A percentile compares a stretch with the other conserved stretches of the same genome.
phyloP scores from a whole-genome alignment of 805 yeast species.

The Candida cerambycidarum region DNA sequence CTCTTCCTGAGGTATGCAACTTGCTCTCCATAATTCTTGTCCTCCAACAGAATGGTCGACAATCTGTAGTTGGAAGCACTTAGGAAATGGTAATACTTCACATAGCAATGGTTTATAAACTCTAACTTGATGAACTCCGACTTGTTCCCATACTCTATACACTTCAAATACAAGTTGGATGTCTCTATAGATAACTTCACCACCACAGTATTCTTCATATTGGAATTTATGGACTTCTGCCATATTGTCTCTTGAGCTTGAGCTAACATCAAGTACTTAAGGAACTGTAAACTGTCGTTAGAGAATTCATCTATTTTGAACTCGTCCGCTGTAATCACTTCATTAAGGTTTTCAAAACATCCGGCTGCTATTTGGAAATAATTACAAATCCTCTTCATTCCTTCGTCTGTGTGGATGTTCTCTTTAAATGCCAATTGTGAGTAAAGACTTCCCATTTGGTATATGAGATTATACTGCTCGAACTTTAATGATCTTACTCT shows the following conservation, averaged over 20 bases:
- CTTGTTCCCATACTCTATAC: conserved; percentile 38
- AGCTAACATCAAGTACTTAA: conserved; percentile 61
- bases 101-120: conserved; percentile 61
- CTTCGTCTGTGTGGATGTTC: conserved; percentile 48
- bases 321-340: conserved; percentile 1
- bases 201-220: conserved; percentile 57
- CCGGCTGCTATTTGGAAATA: conserved; percentile 76
- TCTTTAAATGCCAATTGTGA: conserved; percentile 54
- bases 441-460: conserved; percentile 66
- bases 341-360: conserved; percentile 38
- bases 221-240: conserved; percentile 59
- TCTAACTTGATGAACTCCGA: conserved; percentile 53
- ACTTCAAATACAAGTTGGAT: conserved; percentile 51
- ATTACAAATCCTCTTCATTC: conserved; percentile 60
- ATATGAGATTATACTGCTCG: conserved; percentile 64
- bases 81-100: conserved; percentile 63
- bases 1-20: conserved; percentile 57
- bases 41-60: conserved; percentile 48
- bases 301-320: conserved; percentile 34
- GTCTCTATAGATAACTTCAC: conserved; percentile 67
- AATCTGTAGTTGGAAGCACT: conserved; percentile 71
- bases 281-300: conserved; percentile 46
- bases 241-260: conserved; percentile 89
- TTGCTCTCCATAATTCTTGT: conserved; percentile 67
- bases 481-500: conserved; percentile 48